A percentile compares a stretch with the other conserved stretches of the same genome.
Evolutionary conservation across 202 grass and related monocot species (phyloP).

Genomic region (Panicum hallii): DNA sequence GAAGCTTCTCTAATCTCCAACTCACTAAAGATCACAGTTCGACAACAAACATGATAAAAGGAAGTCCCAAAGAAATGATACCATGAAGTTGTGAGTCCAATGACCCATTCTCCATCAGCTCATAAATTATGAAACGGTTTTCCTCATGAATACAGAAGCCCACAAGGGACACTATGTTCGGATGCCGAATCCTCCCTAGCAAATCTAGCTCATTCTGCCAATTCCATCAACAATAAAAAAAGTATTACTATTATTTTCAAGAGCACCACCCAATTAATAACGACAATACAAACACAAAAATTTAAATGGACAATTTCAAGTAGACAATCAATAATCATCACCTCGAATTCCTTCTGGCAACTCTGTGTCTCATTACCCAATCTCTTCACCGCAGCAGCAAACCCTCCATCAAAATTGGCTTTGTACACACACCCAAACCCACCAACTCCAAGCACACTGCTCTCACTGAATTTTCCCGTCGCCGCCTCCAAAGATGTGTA

Average conservation of each 20-base stretch:
- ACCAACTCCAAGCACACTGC: slow-evolving; percentile 78
- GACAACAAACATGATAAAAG: not conserved
- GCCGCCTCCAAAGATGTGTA: slow-evolving; percentile 69
- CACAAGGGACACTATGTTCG: slow-evolving; percentile 80
- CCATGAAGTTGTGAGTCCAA: slow-evolving; percentile 87
- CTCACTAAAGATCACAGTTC: not conserved
- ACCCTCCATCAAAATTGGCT: slow-evolving; percentile 74
- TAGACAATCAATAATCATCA: slow-evolving; percentile 29
- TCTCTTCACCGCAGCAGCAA: slow-evolving; percentile 76
- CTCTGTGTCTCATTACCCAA: slow-evolving; percentile 54
- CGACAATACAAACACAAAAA: not conserved
- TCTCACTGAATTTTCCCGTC: slow-evolving; percentile 80
- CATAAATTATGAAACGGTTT: slow-evolving; percentile 77
- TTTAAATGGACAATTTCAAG: not conserved
- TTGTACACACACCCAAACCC: slow-evolving; percentile 88
- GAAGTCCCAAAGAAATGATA: slow-evolving; percentile 50
- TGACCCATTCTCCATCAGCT: slow-evolving; percentile 89
- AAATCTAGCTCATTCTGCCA: slow-evolving; percentile 89
- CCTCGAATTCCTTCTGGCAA: slow-evolving; percentile 86
- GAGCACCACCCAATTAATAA: not conserved
- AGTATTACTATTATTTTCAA: not conserved
- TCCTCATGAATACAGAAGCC: slow-evolving; percentile 85
- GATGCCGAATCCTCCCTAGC: slow-evolving; percentile 85
- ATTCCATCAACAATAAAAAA: slow-evolving; percentile 25
- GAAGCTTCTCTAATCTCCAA: slow-evolving; percentile 14